phyloP scores from a whole-genome alignment of 108 stramenopile species.

The Nitzschia palea region DNA sequence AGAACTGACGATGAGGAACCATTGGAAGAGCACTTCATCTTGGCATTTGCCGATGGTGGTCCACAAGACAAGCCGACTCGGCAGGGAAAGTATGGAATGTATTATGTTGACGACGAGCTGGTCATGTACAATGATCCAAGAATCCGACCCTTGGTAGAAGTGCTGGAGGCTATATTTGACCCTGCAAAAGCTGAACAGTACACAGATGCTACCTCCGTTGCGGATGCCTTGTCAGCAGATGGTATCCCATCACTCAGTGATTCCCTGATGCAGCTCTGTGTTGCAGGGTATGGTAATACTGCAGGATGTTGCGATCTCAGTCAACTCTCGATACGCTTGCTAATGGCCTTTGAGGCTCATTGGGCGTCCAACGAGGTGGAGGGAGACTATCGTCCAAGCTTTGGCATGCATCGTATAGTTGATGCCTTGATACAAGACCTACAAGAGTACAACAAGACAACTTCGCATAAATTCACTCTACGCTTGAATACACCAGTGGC shows the following conservation, averaged over 20 bases:
- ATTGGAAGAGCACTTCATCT: slow-evolving; percentile 31
- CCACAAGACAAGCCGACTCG: slow-evolving; percentile 27
- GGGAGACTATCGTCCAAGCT: slow-evolving; percentile 30
- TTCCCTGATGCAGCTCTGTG: slow-evolving; percentile 16
- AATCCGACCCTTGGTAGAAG: slow-evolving; percentile 21
- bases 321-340: slow-evolving; percentile 14
- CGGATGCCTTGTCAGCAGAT: slow-evolving; percentile 6
- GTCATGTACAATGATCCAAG: slow-evolving; percentile 30
- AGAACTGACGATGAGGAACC: not conserved
- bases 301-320: slow-evolving; percentile 30
- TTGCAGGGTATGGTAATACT: slow-evolving; percentile 49
- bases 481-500: not conserved
- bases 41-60: slow-evolving; percentile 43
- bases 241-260: not conserved
- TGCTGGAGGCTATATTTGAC: slow-evolving; percentile 19
- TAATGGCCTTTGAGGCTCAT: slow-evolving; percentile 31
- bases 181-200: not conserved
- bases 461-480: not conserved
- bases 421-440: not conserved
- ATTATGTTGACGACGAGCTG: slow-evolving; percentile 35
- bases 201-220: not conserved
- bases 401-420: slow-evolving; percentile 1
- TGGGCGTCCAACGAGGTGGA: slow-evolving; percentile 36
- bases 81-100: slow-evolving; percentile 43
- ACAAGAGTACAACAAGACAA: slow-evolving; percentile 2